These are phyloP conservation scores for Podospora australis DNA, from an alignment of 495 filamentous ascomycete genomes.

Conservation along the genomic window DNA sequence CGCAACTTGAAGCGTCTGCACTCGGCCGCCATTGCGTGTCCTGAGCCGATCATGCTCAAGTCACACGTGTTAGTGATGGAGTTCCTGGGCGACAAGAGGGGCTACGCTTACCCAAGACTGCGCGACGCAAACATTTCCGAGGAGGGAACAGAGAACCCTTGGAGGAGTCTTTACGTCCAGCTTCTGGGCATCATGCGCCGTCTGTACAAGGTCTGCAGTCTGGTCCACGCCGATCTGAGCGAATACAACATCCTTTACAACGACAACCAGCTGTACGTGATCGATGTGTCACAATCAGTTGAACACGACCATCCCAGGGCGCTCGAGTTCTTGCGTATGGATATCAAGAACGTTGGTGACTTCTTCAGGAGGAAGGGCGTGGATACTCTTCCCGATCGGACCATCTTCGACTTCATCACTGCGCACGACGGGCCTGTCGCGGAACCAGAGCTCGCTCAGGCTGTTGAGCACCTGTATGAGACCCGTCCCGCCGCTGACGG, in stretches of 20 bases:
- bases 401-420: slow-evolving; percentile 74
- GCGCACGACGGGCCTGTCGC: slow-evolving; percentile 44
- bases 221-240: slow-evolving; percentile 93
- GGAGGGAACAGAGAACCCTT: slow-evolving; percentile 63
- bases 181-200: slow-evolving; percentile 82
- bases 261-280: slow-evolving; percentile 76
- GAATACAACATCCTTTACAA: slow-evolving; percentile 97
- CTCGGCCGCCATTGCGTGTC: slow-evolving; percentile 77
- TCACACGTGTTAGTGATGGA: slow-evolving; percentile 89
- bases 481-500: slow-evolving; percentile 24
- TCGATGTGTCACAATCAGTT: slow-evolving; percentile 94
- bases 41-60: slow-evolving; percentile 80
- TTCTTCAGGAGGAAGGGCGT: slow-evolving; percentile 86
- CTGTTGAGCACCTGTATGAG: slow-evolving; percentile 43
- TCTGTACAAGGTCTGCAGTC: slow-evolving; percentile 80
- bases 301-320: slow-evolving; percentile 92
- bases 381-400: slow-evolving; percentile 64
- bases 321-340: slow-evolving; percentile 90
- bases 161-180: slow-evolving; percentile 72
- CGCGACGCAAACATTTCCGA: slow-evolving; percentile 41
- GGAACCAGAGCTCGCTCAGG: slow-evolving; percentile 38
- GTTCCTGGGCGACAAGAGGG: slow-evolving; percentile 82
- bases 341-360: slow-evolving; percentile 90
- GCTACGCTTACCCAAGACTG: slow-evolving; percentile 77
- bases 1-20: slow-evolving; percentile 82